Conservation (phyloP, 768 basidiomycete species). For the Cantharellus cinnabarinus region DNA sequence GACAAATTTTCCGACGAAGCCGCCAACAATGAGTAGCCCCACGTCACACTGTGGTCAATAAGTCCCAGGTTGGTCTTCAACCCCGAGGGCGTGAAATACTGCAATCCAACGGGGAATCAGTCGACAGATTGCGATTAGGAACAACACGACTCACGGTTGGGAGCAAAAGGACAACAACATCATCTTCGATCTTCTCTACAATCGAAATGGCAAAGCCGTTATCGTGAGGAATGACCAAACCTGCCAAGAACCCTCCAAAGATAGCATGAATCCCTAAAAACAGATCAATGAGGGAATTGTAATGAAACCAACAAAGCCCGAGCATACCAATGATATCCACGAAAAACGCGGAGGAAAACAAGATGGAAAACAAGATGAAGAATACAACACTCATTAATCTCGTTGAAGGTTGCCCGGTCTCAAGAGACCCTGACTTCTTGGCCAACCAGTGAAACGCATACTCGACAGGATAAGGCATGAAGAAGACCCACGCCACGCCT, state of each 20-base stretch:
- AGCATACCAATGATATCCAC: conserved; percentile 77
- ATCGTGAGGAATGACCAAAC: conserved; percentile 72
- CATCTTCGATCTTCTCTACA: conserved; percentile 94
- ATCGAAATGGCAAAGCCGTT: conserved; percentile 69
- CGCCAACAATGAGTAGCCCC: conserved; percentile 72
- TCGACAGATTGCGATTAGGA: not conserved
- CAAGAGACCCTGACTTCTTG: conserved; percentile 45
- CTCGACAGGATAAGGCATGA: conserved; percentile 44
- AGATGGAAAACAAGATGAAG: conserved; percentile 53
- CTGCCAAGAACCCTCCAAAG: conserved; percentile 61
- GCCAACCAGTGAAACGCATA: conserved; percentile 50
- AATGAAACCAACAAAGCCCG: conserved; percentile 25
- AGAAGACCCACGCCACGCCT: conserved; percentile 39
- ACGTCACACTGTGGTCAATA: conserved; percentile 56
- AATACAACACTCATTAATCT: conserved; percentile 76
- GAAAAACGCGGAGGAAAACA: conserved; percentile 80
- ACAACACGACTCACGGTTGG: conserved; percentile 38
- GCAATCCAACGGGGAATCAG: not conserved
- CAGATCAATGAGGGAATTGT: conserved; percentile 15
- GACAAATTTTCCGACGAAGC: conserved; percentile 77
- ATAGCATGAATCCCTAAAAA: conserved; percentile 9
- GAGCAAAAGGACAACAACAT: conserved; percentile 62
- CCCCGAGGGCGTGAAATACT: conserved; percentile 90
- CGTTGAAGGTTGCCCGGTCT: conserved; percentile 43
- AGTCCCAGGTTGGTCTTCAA: conserved; percentile 75